Conservation (phyloP, 2,329 filamentous ascomycete genomes). For the Microsporum audouinii region DNA sequence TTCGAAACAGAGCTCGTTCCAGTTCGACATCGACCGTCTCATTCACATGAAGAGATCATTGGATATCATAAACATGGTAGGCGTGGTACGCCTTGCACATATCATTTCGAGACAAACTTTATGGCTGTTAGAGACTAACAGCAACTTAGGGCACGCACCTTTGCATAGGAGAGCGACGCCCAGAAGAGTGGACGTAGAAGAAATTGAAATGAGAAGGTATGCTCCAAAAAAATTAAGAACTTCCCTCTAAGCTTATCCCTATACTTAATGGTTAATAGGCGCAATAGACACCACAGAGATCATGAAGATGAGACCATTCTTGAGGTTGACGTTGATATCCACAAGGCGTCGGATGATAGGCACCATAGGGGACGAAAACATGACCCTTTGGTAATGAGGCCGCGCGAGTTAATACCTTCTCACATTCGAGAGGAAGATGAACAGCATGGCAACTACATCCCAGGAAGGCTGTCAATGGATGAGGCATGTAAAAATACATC, state of each 20-base stretch:
- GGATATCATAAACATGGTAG: conserved; percentile 81
- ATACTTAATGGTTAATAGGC: conserved; percentile 21
- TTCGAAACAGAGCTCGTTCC: conserved; percentile 41
- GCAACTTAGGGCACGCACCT: conserved; percentile 19
- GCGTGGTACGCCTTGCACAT: conserved; percentile 50
- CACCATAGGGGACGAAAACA: not conserved
- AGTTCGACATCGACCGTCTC: conserved; percentile 55
- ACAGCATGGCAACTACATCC: conserved; percentile 55
- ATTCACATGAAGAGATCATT: conserved; percentile 74
- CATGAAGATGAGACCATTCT: conserved; percentile 58
- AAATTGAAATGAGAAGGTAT: conserved; percentile 47
- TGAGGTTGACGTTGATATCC: conserved; percentile 7
- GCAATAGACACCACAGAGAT: conserved; percentile 35
- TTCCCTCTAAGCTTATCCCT: conserved; percentile 30
- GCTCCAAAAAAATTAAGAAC: conserved; percentile 11
- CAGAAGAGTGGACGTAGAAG: conserved; percentile 33
- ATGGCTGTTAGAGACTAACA: not conserved
- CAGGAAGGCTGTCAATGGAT: conserved; percentile 57
- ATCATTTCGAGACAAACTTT: conserved; percentile 13
- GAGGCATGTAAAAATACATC: conserved; percentile 65
- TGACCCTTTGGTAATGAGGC: conserved; percentile 1
- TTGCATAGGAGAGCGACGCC: conserved; percentile 21
- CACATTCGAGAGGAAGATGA: conserved; percentile 37
- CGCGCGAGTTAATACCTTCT: conserved; percentile 14
- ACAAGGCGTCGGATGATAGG: conserved; percentile 36